Evolutionary conservation across 306 rosid genomes (phyloP).

Genomic region (Ziziphus jujuba): DNA sequence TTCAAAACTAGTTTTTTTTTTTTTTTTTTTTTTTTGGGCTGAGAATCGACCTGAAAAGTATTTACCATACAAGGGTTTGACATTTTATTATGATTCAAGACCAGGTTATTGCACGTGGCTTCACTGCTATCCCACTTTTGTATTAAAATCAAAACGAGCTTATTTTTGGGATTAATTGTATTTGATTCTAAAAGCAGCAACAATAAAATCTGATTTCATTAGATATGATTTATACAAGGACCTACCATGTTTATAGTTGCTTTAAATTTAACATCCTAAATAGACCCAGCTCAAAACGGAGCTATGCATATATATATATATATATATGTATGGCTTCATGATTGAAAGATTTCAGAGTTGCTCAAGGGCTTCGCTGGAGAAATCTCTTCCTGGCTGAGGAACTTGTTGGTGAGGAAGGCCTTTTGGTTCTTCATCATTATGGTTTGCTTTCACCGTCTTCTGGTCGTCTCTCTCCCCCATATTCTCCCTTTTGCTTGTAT

Average conservation of each 20-base stretch:
- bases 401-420: constrained; percentile 25
- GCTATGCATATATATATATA: too few relatives aligned
- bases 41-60: too few relatives aligned
- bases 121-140: not conserved
- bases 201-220: too few relatives aligned
- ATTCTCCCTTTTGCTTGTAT: not conserved
- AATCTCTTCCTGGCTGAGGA: constrained; percentile 17
- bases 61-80: too few relatives aligned
- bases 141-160: not conserved
- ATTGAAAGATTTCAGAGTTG: not conserved
- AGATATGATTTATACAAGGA: too few relatives aligned
- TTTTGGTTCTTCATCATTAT: not conserved
- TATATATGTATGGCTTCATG: not conserved
- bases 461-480: not conserved
- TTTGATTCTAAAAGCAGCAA: too few relatives aligned
- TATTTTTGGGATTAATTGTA: not conserved
- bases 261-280: too few relatives aligned
- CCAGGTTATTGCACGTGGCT: not conserved
- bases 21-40: too few relatives aligned
- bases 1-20: too few relatives aligned
- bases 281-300: too few relatives aligned
- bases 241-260: too few relatives aligned
- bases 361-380: constrained; percentile 22
- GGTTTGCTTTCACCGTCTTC: not conserved
- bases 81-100: constrained; percentile 22